Percentiles rank a stretch among this genome's conserved stretches.
Evolutionary conservation across 2,329 filamentous ascomycete species (phyloP).

Genomic region (Calonectria leucothoes): DNA sequence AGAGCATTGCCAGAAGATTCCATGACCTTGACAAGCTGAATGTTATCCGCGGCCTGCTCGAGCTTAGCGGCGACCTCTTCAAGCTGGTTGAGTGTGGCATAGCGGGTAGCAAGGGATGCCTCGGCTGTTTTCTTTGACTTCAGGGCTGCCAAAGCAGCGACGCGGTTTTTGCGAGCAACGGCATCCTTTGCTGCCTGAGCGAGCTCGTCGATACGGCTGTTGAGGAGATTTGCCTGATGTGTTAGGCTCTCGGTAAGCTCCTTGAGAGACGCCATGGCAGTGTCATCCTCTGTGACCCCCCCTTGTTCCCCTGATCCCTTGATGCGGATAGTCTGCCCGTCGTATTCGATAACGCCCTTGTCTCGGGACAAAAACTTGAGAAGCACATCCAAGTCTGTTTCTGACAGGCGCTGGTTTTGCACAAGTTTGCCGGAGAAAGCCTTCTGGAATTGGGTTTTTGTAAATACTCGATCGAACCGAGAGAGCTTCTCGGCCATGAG

Average conservation of each 20-base stretch:
- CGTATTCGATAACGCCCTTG: constrained; percentile 67
- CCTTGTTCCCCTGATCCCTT: constrained; percentile 62
- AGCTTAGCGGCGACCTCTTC: constrained; percentile 87
- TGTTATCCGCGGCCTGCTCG: constrained; percentile 85
- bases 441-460: constrained; percentile 71
- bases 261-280: constrained; percentile 85
- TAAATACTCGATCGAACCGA: constrained; percentile 75
- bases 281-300: constrained; percentile 80
- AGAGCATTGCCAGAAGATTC: constrained; percentile 80
- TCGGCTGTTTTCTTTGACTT: constrained; percentile 87
- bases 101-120: constrained; percentile 75
- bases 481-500: constrained; percentile 55
- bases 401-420: constrained; percentile 63
- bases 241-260: constrained; percentile 81
- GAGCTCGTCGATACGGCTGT: constrained; percentile 74
- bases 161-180: constrained; percentile 77
- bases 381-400: constrained; percentile 76
- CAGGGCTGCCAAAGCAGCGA: constrained; percentile 81
- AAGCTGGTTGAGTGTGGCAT: constrained; percentile 80
- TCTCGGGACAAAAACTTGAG: constrained; percentile 77
- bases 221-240: constrained; percentile 76
- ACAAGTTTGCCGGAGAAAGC: constrained; percentile 66
- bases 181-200: constrained; percentile 74
- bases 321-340: constrained; percentile 81
- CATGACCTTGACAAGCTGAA: constrained; percentile 87